phyloP scores from a whole-genome alignment of 768 basidiomycete species.

The Calvatia gigantea region DNA sequence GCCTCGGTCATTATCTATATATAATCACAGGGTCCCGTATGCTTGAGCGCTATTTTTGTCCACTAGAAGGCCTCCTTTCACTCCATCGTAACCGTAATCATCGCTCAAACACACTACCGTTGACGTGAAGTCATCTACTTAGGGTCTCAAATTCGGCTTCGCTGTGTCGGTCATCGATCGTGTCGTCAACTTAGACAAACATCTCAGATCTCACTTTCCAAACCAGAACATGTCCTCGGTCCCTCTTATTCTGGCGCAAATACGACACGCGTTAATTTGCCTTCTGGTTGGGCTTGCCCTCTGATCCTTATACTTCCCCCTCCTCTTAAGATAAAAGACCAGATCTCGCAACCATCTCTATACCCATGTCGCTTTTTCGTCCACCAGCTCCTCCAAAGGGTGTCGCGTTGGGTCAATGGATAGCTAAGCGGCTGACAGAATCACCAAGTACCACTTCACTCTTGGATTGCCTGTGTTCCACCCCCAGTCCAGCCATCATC shows the following conservation, averaged over 20 bases:
- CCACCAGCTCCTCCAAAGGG: slow-evolving; percentile 19
- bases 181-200: slow-evolving; percentile 1
- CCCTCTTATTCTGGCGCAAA: slow-evolving; percentile 9
- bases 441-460: slow-evolving; percentile 29
- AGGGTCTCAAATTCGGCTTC: not conserved
- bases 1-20: not conserved
- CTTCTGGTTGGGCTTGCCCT: slow-evolving; percentile 5
- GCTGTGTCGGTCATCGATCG: not conserved
- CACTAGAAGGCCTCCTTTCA: slow-evolving; percentile 5
- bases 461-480: slow-evolving; percentile 36
- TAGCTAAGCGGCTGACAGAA: slow-evolving; percentile 28
- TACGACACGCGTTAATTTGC: not conserved
- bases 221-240: not conserved
- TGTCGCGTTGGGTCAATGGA: slow-evolving; percentile 34
- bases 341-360: slow-evolving; percentile 21
- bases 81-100: not conserved
- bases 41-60: not conserved
- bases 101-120: not conserved
- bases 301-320: not conserved
- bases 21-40: not conserved
- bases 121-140: slow-evolving; percentile 1
- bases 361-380: slow-evolving; percentile 32
- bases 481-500: slow-evolving; percentile 32
- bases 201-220: slow-evolving; percentile 11
- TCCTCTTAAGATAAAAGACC: not conserved